Base-by-base conservation (phyloP, 139 green algal genomes). In the Closterium sp. region DNA sequence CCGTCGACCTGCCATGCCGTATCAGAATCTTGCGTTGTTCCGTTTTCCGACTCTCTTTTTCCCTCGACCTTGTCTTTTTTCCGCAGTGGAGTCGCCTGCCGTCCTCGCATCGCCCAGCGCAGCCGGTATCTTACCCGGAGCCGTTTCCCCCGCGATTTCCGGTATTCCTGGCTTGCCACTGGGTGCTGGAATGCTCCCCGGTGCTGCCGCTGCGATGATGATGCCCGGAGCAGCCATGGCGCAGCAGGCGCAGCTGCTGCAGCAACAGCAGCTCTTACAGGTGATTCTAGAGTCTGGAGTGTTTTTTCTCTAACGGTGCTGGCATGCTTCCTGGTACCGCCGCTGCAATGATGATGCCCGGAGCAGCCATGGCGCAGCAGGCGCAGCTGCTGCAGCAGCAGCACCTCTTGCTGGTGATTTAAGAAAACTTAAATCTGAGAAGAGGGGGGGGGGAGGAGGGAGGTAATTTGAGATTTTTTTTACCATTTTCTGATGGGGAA, bases 311-410 rank as follows among this genome's bases (percentile, higher is more conserved):
- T 4, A 55, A 55, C n/a, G n/a, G n/a, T n/a, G n/a, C n/a, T n/a
- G n/a, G n/a, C n/a, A n/a, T n/a, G n/a, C 36, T 4, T 55, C 6
- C 36, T 6, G 36, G 36, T 55, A 6, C 6, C 6, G 36, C 36
- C 4, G 36, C 36, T 4, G 36, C 36, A 6, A 55, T 55, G 36
- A 55, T 55, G 36, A 55, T 55, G 36, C 36, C 36, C 36, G 36
- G 36, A 55, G 36, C 36, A 6, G 36, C 36, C 36, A 55, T 55
- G 36, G 36, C 36, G 55, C 55, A 43, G 31, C 86, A 89, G 86
- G 86, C 86, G 66, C 86, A 89, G 86, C 86, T 89, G 31, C 86
- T 89, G 86, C 86, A 89, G 86, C 86, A 89, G n/a, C 86, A 89
- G 86, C 86, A 81, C 7, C 3, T 89, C n/a, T 30, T 89, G 55